Conservation (phyloP, 2,329 filamentous ascomycete species). For the Leptodontidium sp. region DNA sequence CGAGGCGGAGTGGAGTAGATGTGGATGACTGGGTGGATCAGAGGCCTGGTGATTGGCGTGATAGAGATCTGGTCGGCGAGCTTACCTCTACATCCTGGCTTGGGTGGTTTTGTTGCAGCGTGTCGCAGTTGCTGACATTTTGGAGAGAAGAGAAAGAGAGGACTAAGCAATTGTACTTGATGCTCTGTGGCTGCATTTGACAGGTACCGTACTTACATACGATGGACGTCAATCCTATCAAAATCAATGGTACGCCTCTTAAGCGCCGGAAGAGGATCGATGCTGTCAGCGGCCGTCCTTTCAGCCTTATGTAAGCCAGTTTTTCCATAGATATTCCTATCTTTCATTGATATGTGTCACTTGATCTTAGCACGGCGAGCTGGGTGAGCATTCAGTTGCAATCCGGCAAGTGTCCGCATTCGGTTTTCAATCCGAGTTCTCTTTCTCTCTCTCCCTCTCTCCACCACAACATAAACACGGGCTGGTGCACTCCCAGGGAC, state of each 20-base stretch:
- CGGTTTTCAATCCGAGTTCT: background rate
- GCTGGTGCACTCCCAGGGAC: background rate
- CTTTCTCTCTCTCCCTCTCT: background rate
- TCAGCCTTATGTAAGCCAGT: slow-evolving; percentile 16
- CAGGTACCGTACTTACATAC: background rate
- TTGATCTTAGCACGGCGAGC: slow-evolving; percentile 3
- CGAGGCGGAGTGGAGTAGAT: background rate
- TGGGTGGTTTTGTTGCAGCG: background rate
- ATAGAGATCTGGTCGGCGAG: slow-evolving; percentile 18
- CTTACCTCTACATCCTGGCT: background rate
- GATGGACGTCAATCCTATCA: background rate
- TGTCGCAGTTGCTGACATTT: background rate
- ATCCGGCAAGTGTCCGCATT: background rate
- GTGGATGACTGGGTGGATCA: slow-evolving; percentile 3
- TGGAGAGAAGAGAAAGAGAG: background rate
- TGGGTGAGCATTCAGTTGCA: background rate
- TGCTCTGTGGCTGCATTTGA: slow-evolving; percentile 8
- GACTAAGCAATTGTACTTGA: background rate
- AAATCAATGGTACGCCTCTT: slow-evolving; percentile 2
- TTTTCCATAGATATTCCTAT: slow-evolving; percentile 1
- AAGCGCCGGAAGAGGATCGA: slow-evolving; percentile 10
- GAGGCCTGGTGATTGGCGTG: slow-evolving; percentile 16
- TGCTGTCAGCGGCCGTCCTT: background rate
- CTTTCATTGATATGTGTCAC: background rate
- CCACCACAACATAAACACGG: background rate